A percentile compares a stretch with the other conserved stretches of the same genome.
Conservation (phyloP, 148 eudicot genomes). For the Chenopodium formosanum region DNA sequence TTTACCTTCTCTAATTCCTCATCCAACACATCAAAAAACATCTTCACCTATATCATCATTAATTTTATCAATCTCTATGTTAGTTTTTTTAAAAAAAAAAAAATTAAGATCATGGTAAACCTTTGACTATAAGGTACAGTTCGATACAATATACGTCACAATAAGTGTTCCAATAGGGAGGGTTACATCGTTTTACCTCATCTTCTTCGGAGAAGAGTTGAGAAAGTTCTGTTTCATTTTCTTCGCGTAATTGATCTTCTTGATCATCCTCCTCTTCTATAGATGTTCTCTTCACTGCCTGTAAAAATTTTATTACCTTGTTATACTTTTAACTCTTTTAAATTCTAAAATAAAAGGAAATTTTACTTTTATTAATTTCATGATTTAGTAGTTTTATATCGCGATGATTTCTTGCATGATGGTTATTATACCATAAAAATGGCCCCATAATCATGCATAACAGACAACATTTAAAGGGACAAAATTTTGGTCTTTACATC, state of each 20-base stretch:
- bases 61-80: not conserved
- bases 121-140: not conserved
- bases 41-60: constrained; percentile 37
- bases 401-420: constrained; percentile 32
- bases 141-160: not conserved
- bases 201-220: constrained; percentile 74
- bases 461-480: constrained; percentile 19
- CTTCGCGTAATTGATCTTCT: constrained; percentile 35
- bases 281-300: constrained; percentile 44
- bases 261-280: constrained; percentile 31
- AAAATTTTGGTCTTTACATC: constrained; percentile 13
- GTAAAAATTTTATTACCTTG: constrained; percentile 6
- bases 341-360: no score
- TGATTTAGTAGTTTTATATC: constrained; percentile 8
- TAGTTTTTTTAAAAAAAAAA: not conserved
- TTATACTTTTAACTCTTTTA: constrained; percentile 9
- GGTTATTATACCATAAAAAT: constrained; percentile 15
- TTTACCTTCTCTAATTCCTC: constrained; percentile 86
- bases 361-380: not conserved
- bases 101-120: not conserved
- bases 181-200: constrained; percentile 42
- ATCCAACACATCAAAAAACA: constrained; percentile 62
- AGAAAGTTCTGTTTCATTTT: constrained; percentile 48
- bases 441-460: constrained; percentile 21
- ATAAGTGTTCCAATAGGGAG: no score